These are phyloP conservation scores for Verruconis gallopava DNA, from an alignment of 2,329 filamentous ascomycete genomes.

Conservation along the genomic window DNA sequence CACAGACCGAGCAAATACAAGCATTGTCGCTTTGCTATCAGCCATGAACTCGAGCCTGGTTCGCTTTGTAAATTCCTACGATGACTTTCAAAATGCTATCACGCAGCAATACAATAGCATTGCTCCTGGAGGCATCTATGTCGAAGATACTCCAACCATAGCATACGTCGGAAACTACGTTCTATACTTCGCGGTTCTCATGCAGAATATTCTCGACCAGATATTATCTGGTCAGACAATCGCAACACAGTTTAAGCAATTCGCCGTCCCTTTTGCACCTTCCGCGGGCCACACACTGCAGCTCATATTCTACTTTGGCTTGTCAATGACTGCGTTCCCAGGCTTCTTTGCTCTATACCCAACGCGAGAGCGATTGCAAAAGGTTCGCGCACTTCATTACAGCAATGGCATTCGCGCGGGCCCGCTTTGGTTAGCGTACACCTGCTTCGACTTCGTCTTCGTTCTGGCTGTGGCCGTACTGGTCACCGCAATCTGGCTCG, in stretches of 20 bases:
- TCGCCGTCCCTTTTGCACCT: constrained; percentile 61
- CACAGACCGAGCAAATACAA: constrained; percentile 17
- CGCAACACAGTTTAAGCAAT: constrained; percentile 56
- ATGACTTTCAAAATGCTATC: constrained; percentile 57
- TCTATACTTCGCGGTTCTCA: constrained; percentile 55
- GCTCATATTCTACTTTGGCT: constrained; percentile 66
- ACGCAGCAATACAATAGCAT: constrained; percentile 50
- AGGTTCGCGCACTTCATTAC: constrained; percentile 76
- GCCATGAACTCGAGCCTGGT: constrained; percentile 15
- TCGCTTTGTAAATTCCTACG: constrained; percentile 47
- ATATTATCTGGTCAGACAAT: constrained; percentile 57
- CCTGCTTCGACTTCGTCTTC: constrained; percentile 66
- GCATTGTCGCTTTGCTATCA: constrained; percentile 17
- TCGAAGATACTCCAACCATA: constrained; percentile 56
- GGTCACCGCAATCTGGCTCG: constrained; percentile 55
- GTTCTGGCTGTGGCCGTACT: constrained; percentile 55
- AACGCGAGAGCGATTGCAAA: constrained; percentile 65
- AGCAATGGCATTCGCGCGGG: constrained; percentile 77
- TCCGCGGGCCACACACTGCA: constrained; percentile 61
- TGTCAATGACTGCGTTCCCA: constrained; percentile 66
- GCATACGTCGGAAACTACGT: constrained; percentile 56
- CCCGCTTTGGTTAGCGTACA: constrained; percentile 76
- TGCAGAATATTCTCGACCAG: constrained; percentile 84
- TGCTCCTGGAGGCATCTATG: constrained; percentile 67
- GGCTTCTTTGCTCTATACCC: constrained; percentile 84